These are phyloP conservation scores for Meyerozyma guilliermondii DNA, from an alignment of 1,139 yeast species.

Conservation along the genomic window DNA sequence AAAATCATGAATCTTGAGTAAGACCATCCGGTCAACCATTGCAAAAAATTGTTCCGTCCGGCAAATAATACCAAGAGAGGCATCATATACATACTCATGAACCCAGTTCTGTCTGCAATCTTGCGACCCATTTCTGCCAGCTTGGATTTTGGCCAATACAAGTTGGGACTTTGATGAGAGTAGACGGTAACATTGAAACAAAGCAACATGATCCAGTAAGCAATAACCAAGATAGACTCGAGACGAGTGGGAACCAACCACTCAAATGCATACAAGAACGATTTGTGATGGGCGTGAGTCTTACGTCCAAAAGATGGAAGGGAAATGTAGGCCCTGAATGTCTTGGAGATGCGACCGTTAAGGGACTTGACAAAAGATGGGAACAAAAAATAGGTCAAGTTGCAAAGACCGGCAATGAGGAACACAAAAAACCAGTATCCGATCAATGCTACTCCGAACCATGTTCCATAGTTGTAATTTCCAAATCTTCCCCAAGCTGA, in stretches of 20 bases:
- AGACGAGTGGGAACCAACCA: constrained; percentile 55
- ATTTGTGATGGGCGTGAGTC: constrained; percentile 35
- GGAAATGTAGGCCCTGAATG: constrained; percentile 36
- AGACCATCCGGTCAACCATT: constrained; percentile 63
- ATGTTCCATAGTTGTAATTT: constrained; percentile 39
- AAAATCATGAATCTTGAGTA: constrained; percentile 54
- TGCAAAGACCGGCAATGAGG: constrained; percentile 40
- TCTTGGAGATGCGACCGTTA: constrained; percentile 29
- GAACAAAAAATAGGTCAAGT: constrained; percentile 24
- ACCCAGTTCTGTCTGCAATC: constrained; percentile 58
- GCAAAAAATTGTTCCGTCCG: constrained; percentile 64
- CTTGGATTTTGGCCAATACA: constrained; percentile 7
- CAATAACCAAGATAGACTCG: constrained; percentile 8
- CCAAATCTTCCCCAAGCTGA: constrained; percentile 32
- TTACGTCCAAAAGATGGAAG: constrained; percentile 44
- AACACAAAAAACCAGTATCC: constrained; percentile 42
- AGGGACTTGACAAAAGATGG: constrained; percentile 30
- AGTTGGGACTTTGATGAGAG: constrained; percentile 10
- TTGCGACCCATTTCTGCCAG: constrained; percentile 10
- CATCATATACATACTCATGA: constrained; percentile 40
- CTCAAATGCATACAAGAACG: constrained; percentile 25
- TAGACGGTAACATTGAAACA: constrained; percentile 6
- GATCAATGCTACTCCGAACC: constrained; percentile 46
- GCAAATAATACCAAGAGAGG: constrained; percentile 55
- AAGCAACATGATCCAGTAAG: constrained; percentile 7